Base-by-base conservation (phyloP, 108 stramenopile species). In the Fistulifera pelliculosa region DNA sequence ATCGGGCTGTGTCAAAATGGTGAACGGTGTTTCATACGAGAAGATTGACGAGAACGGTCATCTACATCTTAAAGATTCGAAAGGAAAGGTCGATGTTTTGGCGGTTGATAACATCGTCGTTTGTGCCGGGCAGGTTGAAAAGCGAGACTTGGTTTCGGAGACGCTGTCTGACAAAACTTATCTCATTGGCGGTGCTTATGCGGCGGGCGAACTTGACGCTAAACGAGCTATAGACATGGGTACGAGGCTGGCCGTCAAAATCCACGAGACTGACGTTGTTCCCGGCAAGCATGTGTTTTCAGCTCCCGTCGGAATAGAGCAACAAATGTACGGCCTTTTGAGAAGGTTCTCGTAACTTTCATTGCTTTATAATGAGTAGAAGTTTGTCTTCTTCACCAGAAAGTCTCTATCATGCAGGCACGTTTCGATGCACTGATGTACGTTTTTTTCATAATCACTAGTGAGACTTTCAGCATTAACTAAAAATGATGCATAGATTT, bases 211-310 rank as follows among this genome's bases (percentile, higher is more conserved):
- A 61, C 66, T 97, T 22, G 97, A 98, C 67, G 97, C 98, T 16
- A 98, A 98, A 65, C 72, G 95, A 28, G 98, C 98, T 18, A 97
- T 98, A 63, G 98, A 98, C 63, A 96, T 97, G 90, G 97, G 95
- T 27, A 94, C 87, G 14, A 70, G 98, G 50, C 73, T 98, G 21
- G 97, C 97, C 23, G 26, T 73, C n/a, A 61, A 70, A 49, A 85
- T 92, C 27, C 74, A 85, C 41, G 67, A 81, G 18, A 42, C 77
- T 12, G 45, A 58, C 7, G 78, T 88, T 42, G 66, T 69, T 41
- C 87, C 81, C 12, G 87, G 87, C 16, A 69, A 81, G 48, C 87
- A 88, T 44, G 64, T 53, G n/a, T 80, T 84, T 49, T 53, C 75
- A 31, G 64, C 77, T 16, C 24, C 54, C 26, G 28, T 23, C 4